These are phyloP conservation scores for Tricholoma terreum DNA, from an alignment of 768 basidiomycete genomes.

Conservation along the genomic window DNA sequence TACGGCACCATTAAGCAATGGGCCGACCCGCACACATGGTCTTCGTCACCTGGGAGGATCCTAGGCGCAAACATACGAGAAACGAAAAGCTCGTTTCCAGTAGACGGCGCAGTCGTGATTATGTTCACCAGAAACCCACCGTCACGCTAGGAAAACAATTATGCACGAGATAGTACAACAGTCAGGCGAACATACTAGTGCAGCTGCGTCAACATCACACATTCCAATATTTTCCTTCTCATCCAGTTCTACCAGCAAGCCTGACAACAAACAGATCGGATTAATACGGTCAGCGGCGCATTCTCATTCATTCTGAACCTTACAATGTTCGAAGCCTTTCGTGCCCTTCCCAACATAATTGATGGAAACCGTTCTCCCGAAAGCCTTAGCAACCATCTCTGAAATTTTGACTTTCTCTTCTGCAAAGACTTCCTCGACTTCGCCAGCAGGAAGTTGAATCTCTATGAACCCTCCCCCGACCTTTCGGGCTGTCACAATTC, in stretches of 20 bases:
- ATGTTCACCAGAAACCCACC: slow-evolving; percentile 36
- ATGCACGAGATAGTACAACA: background rate
- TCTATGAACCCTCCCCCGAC: slow-evolving; percentile 32
- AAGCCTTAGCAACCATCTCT: slow-evolving; percentile 31
- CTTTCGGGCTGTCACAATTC: slow-evolving; percentile 28
- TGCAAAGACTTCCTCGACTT: slow-evolving; percentile 20
- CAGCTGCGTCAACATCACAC: slow-evolving; percentile 27
- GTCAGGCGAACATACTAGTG: slow-evolving; percentile 29
- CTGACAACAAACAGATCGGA: slow-evolving; percentile 15
- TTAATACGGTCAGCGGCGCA: background rate
- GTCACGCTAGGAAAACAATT: slow-evolving; percentile 20
- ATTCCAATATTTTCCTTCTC: slow-evolving; percentile 17
- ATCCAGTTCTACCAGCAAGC: slow-evolving; percentile 41
- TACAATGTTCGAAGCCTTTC: slow-evolving; percentile 30
- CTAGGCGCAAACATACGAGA: slow-evolving; percentile 51
- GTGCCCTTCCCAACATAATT: slow-evolving; percentile 37
- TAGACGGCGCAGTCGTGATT: slow-evolving; percentile 35
- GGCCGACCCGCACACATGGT: slow-evolving; percentile 53
- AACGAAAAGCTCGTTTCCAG: slow-evolving; percentile 35
- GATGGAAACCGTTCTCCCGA: slow-evolving; percentile 34
- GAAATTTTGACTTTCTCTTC: slow-evolving; percentile 30
- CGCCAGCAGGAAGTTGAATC: slow-evolving; percentile 33
- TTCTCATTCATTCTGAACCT: slow-evolving; percentile 10
- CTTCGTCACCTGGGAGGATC: slow-evolving; percentile 35
- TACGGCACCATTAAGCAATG: slow-evolving; percentile 50